Percentiles rank a stretch among this genome's conserved stretches.
Conservation (phyloP, 305 asterid genomes). For the Fraxinus velutina region DNA sequence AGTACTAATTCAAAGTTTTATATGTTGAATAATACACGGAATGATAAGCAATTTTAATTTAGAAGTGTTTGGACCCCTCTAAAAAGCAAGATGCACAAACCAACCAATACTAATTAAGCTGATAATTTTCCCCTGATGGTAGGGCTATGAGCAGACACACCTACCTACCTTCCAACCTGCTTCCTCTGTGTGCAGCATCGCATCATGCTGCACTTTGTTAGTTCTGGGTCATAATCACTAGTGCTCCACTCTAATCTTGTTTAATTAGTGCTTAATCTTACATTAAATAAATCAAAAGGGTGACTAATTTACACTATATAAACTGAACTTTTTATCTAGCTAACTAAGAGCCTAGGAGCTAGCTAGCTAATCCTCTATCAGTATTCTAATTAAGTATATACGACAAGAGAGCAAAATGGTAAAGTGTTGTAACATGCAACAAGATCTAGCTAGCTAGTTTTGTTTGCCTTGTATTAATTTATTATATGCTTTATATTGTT, state of each 20-base stretch:
- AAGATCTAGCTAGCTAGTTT: no score
- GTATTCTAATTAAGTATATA: neutral
- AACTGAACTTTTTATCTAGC: neutral
- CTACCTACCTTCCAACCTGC: neutral
- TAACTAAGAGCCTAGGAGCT: neutral
- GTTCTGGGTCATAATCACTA: neutral
- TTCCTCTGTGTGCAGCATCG: neutral
- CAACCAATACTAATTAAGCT: neutral
- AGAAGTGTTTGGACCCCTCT: neutral
- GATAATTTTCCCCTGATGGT: neutral
- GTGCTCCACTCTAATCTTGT: neutral
- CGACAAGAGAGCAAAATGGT: neutral
- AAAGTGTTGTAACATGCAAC: no score
- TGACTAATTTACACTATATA: neutral
- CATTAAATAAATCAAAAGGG: neutral
- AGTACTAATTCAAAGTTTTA: neutral
- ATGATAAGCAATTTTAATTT: neutral
- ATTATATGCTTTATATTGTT: neutral
- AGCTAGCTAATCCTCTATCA: neutral
- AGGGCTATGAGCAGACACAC: neutral
- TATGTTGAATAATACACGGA: neutral
- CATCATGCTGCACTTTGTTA: slow-evolving; percentile 1
- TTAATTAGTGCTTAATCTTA: slow-evolving; percentile 6
- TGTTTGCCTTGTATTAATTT: no score
- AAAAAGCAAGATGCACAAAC: neutral